A percentile compares a stretch with the other conserved stretches of the same genome.
Evolutionary conservation across 2,329 filamentous ascomycete species (phyloP).

Genomic region (Fusarium sp.): DNA sequence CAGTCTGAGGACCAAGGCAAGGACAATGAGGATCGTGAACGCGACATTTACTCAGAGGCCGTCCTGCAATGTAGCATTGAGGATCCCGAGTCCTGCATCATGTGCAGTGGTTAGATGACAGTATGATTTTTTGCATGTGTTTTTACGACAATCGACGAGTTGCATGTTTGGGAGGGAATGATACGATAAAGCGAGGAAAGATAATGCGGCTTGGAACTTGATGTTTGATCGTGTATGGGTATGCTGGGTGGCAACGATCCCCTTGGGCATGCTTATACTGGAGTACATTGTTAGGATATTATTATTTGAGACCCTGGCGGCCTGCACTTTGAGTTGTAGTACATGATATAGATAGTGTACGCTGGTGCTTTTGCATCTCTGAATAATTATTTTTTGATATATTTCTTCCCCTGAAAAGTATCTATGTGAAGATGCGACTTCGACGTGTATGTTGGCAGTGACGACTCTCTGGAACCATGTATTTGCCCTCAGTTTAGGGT

Average conservation of each 20-base stretch:
- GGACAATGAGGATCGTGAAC: conserved; percentile 79
- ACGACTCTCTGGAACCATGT: background rate
- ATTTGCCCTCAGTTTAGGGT: background rate
- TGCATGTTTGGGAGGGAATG: conserved; percentile 42
- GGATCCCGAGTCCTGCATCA: conserved; percentile 92
- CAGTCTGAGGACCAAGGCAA: conserved; percentile 81
- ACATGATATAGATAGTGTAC: conserved; percentile 35
- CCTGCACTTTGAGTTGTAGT: conserved; percentile 11
- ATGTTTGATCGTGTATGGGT: conserved; percentile 31
- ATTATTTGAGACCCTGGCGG: conserved; percentile 12
- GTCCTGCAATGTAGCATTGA: conserved; percentile 96
- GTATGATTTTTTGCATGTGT: conserved; percentile 27
- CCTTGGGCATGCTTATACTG: conserved; percentile 25
- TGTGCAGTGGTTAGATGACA: conserved; percentile 87
- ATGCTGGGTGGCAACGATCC: conserved; percentile 31
- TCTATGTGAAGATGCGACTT: background rate
- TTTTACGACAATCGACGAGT: conserved; percentile 50
- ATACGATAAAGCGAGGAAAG: conserved; percentile 34
- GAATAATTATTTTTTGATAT: conserved; percentile 6
- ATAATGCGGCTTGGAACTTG: conserved; percentile 39
- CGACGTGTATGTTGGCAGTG: background rate
- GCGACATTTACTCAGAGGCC: conserved; percentile 95
- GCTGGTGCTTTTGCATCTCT: conserved; percentile 23
- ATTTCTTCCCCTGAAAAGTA: background rate
- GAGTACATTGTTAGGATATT: conserved; percentile 37